Base-by-base conservation (phyloP, 768 basidiomycete species). In the Roridomyces roridus region DNA sequence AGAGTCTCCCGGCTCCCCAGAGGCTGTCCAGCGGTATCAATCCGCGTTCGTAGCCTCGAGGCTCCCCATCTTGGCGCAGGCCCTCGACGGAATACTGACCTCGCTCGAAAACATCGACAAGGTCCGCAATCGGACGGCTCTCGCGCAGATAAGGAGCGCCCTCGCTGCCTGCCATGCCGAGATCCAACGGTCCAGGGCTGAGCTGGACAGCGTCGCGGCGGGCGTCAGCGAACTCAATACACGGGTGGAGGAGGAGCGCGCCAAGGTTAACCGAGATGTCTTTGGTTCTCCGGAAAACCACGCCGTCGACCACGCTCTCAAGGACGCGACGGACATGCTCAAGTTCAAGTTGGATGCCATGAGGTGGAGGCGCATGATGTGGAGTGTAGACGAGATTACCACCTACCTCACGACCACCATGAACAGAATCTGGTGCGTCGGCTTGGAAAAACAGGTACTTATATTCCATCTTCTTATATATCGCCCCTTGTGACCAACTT, bases 1-100 rank as follows among this genome's bases (percentile, higher is more conserved):
- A 57, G 62, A 75, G 9, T 71, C 82, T 39, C 74, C 81, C 1
- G 70, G 69, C 5, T 83, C 83, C 1, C 59, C 82, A 14, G 62
- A 74, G 3, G 78, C 82, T 28, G 77, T 92, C 14, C 85, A 90
- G 57, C 76, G 73, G 55, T 92, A 85, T 69, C 88, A 90, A 65
- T 80, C 84, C 57, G 80, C 85, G 9, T 85, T 82, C 54, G 66
- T 82, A 21, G 80, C 75, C 7, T 92, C 90, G 18, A 74, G 78
- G n/a, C 68, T 91, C 24, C 80, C 86, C 8, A 65, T 72, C 21
- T 59, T 90, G 29, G 76, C 78, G 4, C 55, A 71, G 5, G 65
- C 77, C 3, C 68, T 90, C 34, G 68, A 69, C 35, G 29, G 46
- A 0, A 64, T 62, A 28, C 51, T 76, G 8, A 10, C 55, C 6